phyloP scores from a whole-genome alignment of 2,329 filamentous ascomycete genomes.

The Stagonosporopsis rhizophila region DNA sequence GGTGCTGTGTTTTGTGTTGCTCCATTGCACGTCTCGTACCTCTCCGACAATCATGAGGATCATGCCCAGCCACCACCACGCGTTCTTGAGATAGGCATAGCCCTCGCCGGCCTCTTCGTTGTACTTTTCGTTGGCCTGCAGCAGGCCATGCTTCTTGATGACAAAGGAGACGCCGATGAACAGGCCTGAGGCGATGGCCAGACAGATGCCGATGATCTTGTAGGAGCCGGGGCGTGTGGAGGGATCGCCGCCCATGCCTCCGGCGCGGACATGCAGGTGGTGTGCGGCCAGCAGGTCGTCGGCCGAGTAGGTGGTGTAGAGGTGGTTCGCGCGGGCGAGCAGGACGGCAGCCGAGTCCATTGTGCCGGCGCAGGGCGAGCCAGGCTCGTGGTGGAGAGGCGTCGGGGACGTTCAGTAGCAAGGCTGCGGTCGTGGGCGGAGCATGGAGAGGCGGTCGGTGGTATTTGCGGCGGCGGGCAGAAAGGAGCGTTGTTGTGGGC shows the following conservation, averaged over 20 bases:
- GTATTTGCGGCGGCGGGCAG: constrained; percentile 18
- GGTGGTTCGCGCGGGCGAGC: constrained; percentile 8
- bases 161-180: constrained; percentile 97
- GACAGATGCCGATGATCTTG: constrained; percentile 84
- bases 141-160: constrained; percentile 88
- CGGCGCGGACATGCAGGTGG: constrained; percentile 55
- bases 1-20: no score
- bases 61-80: constrained; percentile 96
- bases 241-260: constrained; percentile 39
- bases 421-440: constrained; percentile 14
- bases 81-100: constrained; percentile 95
- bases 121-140: constrained; percentile 95
- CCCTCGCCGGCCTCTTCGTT: constrained; percentile 94
- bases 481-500: constrained; percentile 18
- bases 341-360: constrained; percentile 55
- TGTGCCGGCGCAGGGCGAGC: constrained; percentile 26
- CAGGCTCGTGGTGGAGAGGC: constrained; percentile 11
- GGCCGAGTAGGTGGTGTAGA: constrained; percentile 5
- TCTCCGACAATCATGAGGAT: constrained; percentile 95
- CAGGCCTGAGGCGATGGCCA: constrained; percentile 84
- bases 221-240: constrained; percentile 64
- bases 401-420: constrained; percentile 6
- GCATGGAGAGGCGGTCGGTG: constrained; percentile 24
- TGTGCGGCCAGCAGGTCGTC: constrained; percentile 46
- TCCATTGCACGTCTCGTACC: constrained; percentile 15